Evolutionary conservation across 2,329 filamentous ascomycete genomes (phyloP).

Genomic region (Davidsoniella neocaledoniae): DNA sequence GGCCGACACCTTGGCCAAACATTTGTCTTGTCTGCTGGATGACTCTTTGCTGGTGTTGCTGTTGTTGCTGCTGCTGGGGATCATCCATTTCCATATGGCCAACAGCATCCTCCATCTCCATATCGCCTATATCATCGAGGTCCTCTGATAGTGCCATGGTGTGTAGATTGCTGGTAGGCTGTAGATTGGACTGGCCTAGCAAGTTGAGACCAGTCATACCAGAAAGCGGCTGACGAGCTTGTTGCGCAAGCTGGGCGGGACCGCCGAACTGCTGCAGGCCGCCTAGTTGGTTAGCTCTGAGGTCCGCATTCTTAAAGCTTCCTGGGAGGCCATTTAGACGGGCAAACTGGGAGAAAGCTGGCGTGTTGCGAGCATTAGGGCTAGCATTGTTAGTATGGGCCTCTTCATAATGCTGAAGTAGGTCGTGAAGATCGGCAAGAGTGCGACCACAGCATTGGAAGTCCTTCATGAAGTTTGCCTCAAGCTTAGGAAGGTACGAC

Average conservation of each 20-base stretch:
- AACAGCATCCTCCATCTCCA: conserved; percentile 87
- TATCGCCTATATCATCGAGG: conserved; percentile 76
- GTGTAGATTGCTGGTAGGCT: conserved; percentile 27
- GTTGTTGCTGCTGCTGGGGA: conserved; percentile 26
- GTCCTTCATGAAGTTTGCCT: conserved; percentile 95
- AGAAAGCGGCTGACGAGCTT: conserved; percentile 12
- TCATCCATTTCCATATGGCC: conserved; percentile 48
- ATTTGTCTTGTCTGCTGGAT: conserved; percentile 55
- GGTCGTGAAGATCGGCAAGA: conserved; percentile 79
- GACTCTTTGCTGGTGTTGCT: conserved; percentile 16
- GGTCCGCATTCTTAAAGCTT: conserved; percentile 2
- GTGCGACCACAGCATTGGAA: conserved; percentile 89
- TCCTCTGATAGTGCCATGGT: conserved; percentile 30
- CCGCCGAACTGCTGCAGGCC: conserved; percentile 12
- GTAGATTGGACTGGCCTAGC: conserved; percentile 22
- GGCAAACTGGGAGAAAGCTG: conserved; percentile 24
- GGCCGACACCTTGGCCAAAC: conserved; percentile 44
- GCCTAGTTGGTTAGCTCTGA: conserved; percentile 2
- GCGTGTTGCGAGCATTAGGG: conserved; percentile 24
- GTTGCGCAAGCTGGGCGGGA: conserved; percentile 12
- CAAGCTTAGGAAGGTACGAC: conserved; percentile 88
- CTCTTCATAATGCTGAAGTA: conserved; percentile 94
- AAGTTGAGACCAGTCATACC: conserved; percentile 12
- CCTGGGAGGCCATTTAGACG: conserved; percentile 2
- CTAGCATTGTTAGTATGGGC: conserved; percentile 57